Evolutionary conservation across 768 basidiomycete genomes (phyloP).

Genomic region (Boletus huronensis): DNA sequence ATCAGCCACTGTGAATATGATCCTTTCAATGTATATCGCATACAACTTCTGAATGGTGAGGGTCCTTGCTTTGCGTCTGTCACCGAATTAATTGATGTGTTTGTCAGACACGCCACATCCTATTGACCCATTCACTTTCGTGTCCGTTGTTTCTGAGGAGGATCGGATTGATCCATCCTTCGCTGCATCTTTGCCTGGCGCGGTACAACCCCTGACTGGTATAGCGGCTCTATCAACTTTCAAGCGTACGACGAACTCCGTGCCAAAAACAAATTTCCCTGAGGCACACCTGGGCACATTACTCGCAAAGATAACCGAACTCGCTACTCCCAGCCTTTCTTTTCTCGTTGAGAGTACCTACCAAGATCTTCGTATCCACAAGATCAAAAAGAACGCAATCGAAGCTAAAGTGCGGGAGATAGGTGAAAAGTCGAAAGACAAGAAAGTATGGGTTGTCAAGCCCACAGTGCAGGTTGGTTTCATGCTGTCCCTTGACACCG

Average conservation of each 20-base stretch:
- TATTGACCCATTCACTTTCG: slow-evolving; percentile 75
- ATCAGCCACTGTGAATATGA: slow-evolving; percentile 68
- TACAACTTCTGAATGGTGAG: slow-evolving; percentile 84
- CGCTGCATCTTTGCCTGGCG: slow-evolving; percentile 45
- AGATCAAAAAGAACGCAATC: slow-evolving; percentile 80
- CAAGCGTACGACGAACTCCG: slow-evolving; percentile 26
- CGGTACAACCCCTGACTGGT: slow-evolving; percentile 24
- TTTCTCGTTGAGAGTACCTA: slow-evolving; percentile 72
- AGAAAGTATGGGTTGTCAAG: slow-evolving; percentile 73
- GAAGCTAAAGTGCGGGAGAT: slow-evolving; percentile 79
- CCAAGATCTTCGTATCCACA: slow-evolving; percentile 62
- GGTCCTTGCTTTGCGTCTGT: background rate
- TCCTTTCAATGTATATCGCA: slow-evolving; percentile 68
- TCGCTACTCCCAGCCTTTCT: slow-evolving; percentile 59
- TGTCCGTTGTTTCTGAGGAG: slow-evolving; percentile 48
- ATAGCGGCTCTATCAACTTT: slow-evolving; percentile 14
- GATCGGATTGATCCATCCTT: slow-evolving; percentile 36
- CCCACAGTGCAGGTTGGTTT: slow-evolving; percentile 11
- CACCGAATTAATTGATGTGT: slow-evolving; percentile 1
- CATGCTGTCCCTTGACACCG: background rate
- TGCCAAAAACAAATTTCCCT: slow-evolving; percentile 64
- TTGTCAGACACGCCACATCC: slow-evolving; percentile 63
- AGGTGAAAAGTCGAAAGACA: slow-evolving; percentile 68
- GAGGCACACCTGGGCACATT: slow-evolving; percentile 59
- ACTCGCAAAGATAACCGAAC: slow-evolving; percentile 56